Conservation (phyloP, 441 rosid species). For the Jatropha multifida region DNA sequence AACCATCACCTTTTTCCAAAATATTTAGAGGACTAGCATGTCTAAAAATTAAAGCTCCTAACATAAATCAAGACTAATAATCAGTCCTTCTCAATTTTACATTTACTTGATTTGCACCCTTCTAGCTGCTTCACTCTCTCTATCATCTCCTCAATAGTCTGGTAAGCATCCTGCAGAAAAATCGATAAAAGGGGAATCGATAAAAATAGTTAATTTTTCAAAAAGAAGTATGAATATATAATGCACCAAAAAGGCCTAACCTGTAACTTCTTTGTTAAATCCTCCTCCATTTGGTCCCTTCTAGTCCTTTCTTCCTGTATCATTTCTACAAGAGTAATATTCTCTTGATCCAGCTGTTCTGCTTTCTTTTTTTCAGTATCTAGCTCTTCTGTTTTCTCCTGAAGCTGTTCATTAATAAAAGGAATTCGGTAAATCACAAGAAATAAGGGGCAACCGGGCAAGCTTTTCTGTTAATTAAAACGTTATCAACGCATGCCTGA, state of each 20-base stretch:
- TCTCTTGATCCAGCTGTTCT: slow-evolving; percentile 26
- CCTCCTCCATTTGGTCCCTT: slow-evolving; percentile 25
- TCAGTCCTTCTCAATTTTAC: not conserved
- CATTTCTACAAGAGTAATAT: slow-evolving; percentile 3
- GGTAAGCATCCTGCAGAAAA: slow-evolving; percentile 33
- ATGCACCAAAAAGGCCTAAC: slow-evolving; percentile 23
- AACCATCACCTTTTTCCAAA: not conserved
- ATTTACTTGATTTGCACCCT: not conserved
- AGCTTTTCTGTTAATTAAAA: not conserved
- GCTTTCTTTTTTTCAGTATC: slow-evolving; percentile 26
- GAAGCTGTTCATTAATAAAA: slow-evolving; percentile 13
- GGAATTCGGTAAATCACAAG: not conserved
- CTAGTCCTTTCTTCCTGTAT: slow-evolving; percentile 33
- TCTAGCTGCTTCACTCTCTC: slow-evolving; percentile 37
- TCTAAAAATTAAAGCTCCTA: not conserved
- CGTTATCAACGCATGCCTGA: slow-evolving; percentile 30
- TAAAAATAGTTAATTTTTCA: no score
- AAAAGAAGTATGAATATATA: not conserved
- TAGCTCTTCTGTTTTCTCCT: slow-evolving; percentile 27
- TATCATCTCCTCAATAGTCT: slow-evolving; percentile 32
- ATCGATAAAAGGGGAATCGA: not conserved
- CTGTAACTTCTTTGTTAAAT: slow-evolving; percentile 29
- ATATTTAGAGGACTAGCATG: not conserved
- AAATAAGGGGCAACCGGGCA: not conserved
- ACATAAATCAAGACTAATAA: not conserved